phyloP scores from a whole-genome alignment of 257 asterid species.

The Lavandula angustifolia region DNA sequence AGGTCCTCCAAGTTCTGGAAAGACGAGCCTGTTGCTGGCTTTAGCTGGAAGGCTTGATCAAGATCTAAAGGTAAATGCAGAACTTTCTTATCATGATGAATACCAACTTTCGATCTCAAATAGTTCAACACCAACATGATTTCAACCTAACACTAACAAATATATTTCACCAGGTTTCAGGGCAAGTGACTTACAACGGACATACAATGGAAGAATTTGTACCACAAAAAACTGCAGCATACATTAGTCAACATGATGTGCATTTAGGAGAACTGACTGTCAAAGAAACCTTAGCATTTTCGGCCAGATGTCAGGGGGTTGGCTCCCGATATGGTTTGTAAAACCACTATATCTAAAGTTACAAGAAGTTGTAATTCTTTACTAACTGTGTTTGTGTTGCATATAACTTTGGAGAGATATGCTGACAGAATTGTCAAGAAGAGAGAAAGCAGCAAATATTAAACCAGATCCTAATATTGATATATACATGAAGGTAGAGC shows the following conservation, averaged over 20 bases:
- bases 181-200: constrained; percentile 59
- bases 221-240: constrained; percentile 65
- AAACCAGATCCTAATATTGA: constrained; percentile 61
- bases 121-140: neutral
- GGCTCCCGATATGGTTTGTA: constrained; percentile 67
- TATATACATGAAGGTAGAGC: constrained; percentile 53
- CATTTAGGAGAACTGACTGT: constrained; percentile 83
- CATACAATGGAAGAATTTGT: constrained; percentile 58
- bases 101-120: neutral
- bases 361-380: no score
- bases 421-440: constrained; percentile 62
- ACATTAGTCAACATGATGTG: constrained; percentile 63
- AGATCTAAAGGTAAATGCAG: constrained; percentile 42
- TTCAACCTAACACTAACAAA: neutral
- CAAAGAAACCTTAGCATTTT: constrained; percentile 67
- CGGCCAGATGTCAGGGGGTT: constrained; percentile 77
- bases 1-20: constrained; percentile 81
- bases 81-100: no score
- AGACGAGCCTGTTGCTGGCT: constrained; percentile 66
- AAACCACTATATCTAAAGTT: neutral
- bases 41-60: constrained; percentile 71
- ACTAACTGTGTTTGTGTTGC: no score
- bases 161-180: constrained; percentile 38
- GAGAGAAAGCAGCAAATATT: constrained; percentile 60
- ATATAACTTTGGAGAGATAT: constrained; percentile 46